Conservation (phyloP, 352 stramenopile species). For the Phytophthora ramorum region DNA sequence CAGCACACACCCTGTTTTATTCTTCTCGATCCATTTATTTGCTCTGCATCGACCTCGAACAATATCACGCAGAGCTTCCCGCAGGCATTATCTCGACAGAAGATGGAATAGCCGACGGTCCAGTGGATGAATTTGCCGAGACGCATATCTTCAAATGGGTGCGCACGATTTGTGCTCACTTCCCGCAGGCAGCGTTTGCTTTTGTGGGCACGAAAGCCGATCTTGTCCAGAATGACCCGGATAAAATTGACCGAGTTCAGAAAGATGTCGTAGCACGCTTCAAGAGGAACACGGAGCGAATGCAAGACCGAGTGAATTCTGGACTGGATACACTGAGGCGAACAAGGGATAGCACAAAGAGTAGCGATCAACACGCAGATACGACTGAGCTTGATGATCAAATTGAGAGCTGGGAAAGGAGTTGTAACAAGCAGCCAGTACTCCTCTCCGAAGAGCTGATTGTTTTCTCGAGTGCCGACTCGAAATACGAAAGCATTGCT, state of each 20-base stretch:
- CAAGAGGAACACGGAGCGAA: not conserved
- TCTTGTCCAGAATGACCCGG: too few species aligned
- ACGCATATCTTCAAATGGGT: too few species aligned
- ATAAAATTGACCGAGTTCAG: too few species aligned
- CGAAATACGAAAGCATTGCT: conserved; percentile 4
- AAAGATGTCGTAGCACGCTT: conserved; percentile 4
- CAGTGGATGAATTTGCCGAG: too few species aligned
- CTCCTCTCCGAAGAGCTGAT: conserved; percentile 14
- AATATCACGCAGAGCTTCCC: too few species aligned
- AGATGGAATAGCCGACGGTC: too few species aligned
- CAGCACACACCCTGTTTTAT: conserved; percentile 21
- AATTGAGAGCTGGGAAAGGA: conserved; percentile 18
- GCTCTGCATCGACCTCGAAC: conserved; percentile 13
- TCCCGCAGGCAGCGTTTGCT: too few species aligned
- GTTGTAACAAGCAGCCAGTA: conserved; percentile 13
- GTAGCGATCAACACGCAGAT: not conserved
- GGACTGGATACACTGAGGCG: not conserved
- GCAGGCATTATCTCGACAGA: too few species aligned
- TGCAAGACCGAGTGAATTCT: conserved; percentile 1
- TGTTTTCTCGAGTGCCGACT: conserved; percentile 10
- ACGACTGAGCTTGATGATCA: conserved; percentile 7
- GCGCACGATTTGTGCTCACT: too few species aligned
- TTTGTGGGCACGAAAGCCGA: too few species aligned
- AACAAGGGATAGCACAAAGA: conserved; percentile 23
- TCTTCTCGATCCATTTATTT: conserved; percentile 20